Percentiles rank a stretch among this genome's conserved stretches.
These are phyloP conservation scores for Capronia coronata DNA, from an alignment of 2,329 filamentous ascomycete genomes.

Conservation along the genomic window DNA sequence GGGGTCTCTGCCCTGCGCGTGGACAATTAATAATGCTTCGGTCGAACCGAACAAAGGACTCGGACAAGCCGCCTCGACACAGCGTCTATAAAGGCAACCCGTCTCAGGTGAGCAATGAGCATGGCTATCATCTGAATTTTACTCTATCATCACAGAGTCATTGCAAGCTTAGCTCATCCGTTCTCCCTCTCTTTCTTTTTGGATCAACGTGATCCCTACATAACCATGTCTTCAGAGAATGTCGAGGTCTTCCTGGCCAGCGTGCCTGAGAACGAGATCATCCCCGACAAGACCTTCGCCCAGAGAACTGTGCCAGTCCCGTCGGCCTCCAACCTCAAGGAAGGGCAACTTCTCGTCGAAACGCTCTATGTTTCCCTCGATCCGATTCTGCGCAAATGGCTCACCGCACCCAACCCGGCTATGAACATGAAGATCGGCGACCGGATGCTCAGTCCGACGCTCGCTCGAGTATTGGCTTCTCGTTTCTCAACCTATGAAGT, in stretches of 20 bases:
- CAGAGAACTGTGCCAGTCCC: constrained; percentile 29
- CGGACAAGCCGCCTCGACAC: too few species aligned
- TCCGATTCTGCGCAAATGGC: constrained; percentile 49
- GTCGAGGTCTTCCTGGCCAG: not conserved
- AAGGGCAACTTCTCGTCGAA: constrained; percentile 43
- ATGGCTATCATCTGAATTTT: too few species aligned
- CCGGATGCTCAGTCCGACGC: constrained; percentile 34
- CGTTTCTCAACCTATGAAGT: constrained; percentile 29
- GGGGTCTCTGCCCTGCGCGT: too few species aligned
- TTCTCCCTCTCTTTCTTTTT: not conserved
- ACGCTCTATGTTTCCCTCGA: constrained; percentile 46
- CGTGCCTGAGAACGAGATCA: not conserved
- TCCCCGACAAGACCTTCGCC: not conserved
- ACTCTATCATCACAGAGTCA: too few species aligned
- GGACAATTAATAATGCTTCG: too few species aligned
- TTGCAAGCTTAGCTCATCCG: too few species aligned
- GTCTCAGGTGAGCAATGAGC: too few species aligned
- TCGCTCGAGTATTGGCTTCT: constrained; percentile 36
- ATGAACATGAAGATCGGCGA: constrained; percentile 40
- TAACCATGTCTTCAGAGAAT: not conserved
- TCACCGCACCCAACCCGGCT: constrained; percentile 37
- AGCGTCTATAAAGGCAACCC: too few species aligned
- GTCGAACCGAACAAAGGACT: too few species aligned
- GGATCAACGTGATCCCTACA: too few species aligned
- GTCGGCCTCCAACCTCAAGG: constrained; percentile 25